Percentiles rank a stretch among this genome's conserved stretches.
Evolutionary conservation across 805 yeast genomes (phyloP).

Genomic region (Saccharomycopsis selenospora): DNA sequence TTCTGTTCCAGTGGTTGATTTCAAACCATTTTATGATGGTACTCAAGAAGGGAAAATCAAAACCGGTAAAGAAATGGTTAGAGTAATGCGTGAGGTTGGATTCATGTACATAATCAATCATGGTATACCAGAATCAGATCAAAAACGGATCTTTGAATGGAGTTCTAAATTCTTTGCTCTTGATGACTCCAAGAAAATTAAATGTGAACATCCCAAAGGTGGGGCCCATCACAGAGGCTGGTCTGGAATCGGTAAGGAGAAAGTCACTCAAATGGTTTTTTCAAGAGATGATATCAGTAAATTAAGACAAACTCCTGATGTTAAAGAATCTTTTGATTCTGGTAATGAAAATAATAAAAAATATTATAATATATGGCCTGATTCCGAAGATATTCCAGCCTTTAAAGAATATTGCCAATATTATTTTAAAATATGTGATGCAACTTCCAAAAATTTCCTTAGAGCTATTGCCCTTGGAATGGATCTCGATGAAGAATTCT

Average conservation of each 20-base stretch:
- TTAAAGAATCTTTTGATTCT: slow-evolving; percentile 27
- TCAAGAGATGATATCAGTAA: slow-evolving; percentile 20
- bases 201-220: slow-evolving; percentile 25
- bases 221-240: slow-evolving; percentile 28
- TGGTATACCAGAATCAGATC: slow-evolving; percentile 22
- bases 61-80: slow-evolving; percentile 26
- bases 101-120: slow-evolving; percentile 26
- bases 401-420: slow-evolving; percentile 23
- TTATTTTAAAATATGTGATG: slow-evolving; percentile 22
- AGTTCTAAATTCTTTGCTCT: slow-evolving; percentile 22
- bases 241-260: slow-evolving; percentile 26
- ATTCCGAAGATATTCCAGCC: slow-evolving; percentile 24
- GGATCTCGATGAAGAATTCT: slow-evolving; percentile 23
- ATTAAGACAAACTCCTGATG: slow-evolving; percentile 25
- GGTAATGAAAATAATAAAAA: slow-evolving; percentile 22
- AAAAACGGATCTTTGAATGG: slow-evolving; percentile 24
- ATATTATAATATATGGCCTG: slow-evolving; percentile 27
- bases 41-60: slow-evolving; percentile 22
- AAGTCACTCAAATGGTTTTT: slow-evolving; percentile 27
- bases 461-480: slow-evolving; percentile 25
- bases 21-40: slow-evolving; percentile 26
- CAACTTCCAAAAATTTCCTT: slow-evolving; percentile 20
- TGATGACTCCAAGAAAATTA: slow-evolving; percentile 19
- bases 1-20: slow-evolving; percentile 28
- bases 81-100: slow-evolving; percentile 25